A percentile compares a stretch with the other conserved stretches of the same genome.
Conservation (phyloP, 805 yeast genomes). For the Saccharomycopsis sp. region DNA sequence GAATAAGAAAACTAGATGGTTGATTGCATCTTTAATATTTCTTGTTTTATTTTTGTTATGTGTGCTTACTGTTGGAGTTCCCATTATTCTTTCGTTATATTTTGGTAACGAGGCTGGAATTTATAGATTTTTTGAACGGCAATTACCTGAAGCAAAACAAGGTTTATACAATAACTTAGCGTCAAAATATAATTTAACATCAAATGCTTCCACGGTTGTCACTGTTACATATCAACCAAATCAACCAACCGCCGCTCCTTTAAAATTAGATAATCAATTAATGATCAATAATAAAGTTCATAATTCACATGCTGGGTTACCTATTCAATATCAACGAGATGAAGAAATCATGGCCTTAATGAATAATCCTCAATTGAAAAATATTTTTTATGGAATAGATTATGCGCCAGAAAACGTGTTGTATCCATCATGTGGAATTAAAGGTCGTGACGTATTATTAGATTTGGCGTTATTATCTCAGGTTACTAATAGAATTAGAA, state of each 20-base stretch:
- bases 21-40: constrained; percentile 6
- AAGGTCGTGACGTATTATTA: constrained; percentile 40
- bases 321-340: constrained; percentile 29
- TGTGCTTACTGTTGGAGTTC: constrained; percentile 13
- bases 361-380: constrained; percentile 29
- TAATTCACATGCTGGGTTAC: constrained; percentile 30
- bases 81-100: constrained; percentile 25
- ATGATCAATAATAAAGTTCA: not conserved
- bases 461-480: constrained; percentile 54
- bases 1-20: not conserved
- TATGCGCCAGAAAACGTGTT: constrained; percentile 52
- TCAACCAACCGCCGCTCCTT: not conserved
- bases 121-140: constrained; percentile 27
- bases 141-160: constrained; percentile 25
- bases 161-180: constrained; percentile 21
- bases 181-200: not conserved
- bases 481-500: constrained; percentile 49
- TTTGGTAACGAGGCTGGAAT: constrained; percentile 30
- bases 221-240: not conserved
- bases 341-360: constrained; percentile 32
- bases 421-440: constrained; percentile 48
- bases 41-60: too few species aligned
- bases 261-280: not conserved
- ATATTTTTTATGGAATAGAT: constrained; percentile 48
- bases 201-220: not conserved